Base-by-base conservation (phyloP, 2,329 filamentous ascomycete genomes). In the Pseudogymnoascus sp. region DNA sequence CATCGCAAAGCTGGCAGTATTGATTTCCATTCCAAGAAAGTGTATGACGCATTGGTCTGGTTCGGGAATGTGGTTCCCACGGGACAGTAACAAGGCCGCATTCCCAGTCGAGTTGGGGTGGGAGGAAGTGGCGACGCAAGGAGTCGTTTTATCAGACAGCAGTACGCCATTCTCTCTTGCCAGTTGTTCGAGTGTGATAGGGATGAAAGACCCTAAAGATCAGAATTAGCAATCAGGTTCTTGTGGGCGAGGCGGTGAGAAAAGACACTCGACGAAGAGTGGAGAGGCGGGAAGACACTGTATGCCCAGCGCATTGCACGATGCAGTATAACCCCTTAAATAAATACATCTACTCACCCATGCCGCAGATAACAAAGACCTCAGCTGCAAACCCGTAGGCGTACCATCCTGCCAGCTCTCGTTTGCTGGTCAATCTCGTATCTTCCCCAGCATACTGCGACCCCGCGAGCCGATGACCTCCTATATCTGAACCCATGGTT, bases 1-100 rank as follows among this genome's bases (percentile, higher is more conserved):
- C 91, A 97, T 96, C 73, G 92, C 93, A 75, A 97, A 97, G 75
- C 90, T 96, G 37, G 93, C 93, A 0, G 93, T 97, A 76, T 97
- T 97, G 77, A 99, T 88, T 71, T 96, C 88, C 65, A 89, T 75
- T 5, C 93, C 93, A 23, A 96, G 78, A 4, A 97, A 80, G 67
- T 88, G 85, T 65, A 97, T 86, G 65, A 97, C 80, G 73, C 95
- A 99, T 73, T 96, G 91, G 66, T 29, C 62, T 57, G 64, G 42
- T 66, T 64, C 34, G n/a, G 51, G 51, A 4, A 7, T 10, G 34
- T 57, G 51, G 26, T 57, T 57, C 29, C 51, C 51, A 12, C 34
- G 37, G 39, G 40, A 62, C 40, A 63, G 18, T 11, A 65, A 62
- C 67, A 70, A 67, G 62, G 64, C 60, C 60, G 65, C 61, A 45